Conservation (phyloP, 305 asterid species). For the Fraxinus sp. region DNA sequence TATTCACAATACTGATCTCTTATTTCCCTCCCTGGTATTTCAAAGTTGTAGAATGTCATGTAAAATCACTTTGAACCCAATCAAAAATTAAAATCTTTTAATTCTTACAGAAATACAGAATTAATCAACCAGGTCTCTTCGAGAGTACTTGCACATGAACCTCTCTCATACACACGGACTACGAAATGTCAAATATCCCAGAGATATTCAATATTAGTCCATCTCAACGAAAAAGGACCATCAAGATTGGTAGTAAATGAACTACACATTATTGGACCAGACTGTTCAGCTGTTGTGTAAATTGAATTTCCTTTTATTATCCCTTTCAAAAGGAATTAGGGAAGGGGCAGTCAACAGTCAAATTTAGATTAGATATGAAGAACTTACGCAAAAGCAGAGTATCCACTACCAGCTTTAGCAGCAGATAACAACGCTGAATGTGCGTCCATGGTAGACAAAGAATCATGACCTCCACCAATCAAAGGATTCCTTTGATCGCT, state of each 20-base stretch:
- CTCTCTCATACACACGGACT: background rate
- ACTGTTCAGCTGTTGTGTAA: background rate
- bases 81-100: background rate
- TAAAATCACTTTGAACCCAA: background rate
- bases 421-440: constrained; percentile 72
- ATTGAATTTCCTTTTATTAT: background rate
- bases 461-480: constrained; percentile 54
- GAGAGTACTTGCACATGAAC: background rate
- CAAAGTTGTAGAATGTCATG: background rate
- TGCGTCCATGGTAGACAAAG: constrained; percentile 57
- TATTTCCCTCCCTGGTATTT: background rate
- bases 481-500: constrained; percentile 51
- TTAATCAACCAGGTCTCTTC: background rate
- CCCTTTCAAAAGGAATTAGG: background rate
- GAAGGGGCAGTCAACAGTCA: background rate
- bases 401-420: constrained; percentile 89
- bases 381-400: constrained; percentile 95
- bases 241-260: background rate
- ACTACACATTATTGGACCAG: background rate
- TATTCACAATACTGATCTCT: background rate
- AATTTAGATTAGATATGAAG: background rate
- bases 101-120: background rate
- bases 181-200: background rate
- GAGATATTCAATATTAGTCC: background rate
- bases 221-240: background rate